phyloP scores from a whole-genome alignment of 2,329 filamentous ascomycete genomes.

The Xylariales sp. region DNA sequence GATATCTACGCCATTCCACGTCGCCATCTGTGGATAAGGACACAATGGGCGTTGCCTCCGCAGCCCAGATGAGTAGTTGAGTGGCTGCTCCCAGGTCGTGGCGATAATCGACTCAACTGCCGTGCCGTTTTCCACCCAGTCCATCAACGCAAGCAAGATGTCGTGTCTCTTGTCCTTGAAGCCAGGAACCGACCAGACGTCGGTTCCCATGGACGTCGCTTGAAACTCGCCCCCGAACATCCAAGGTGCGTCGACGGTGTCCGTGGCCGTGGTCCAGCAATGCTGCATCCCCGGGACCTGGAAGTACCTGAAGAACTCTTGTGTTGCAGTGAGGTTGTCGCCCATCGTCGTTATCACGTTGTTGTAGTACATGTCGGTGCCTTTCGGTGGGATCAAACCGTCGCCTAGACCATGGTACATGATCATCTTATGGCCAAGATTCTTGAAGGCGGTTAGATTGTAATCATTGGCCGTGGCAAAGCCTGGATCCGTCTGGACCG shows the following conservation, averaged over 20 bases:
- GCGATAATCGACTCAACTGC: slow-evolving; percentile 29
- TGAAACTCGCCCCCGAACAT: slow-evolving; percentile 31
- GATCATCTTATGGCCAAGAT: slow-evolving; percentile 37
- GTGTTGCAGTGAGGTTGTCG: slow-evolving; percentile 28
- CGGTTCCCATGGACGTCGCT: slow-evolving; percentile 21
- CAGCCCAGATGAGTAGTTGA: slow-evolving; percentile 29
- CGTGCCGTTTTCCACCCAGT: slow-evolving; percentile 32
- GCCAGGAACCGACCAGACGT: slow-evolving; percentile 29
- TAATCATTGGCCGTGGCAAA: slow-evolving; percentile 33
- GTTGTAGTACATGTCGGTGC: slow-evolving; percentile 30
- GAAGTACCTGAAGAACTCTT: slow-evolving; percentile 49
- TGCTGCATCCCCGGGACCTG: slow-evolving; percentile 50
- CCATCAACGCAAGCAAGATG: slow-evolving; percentile 31
- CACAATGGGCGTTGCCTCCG: slow-evolving; percentile 43
- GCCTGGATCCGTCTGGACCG: slow-evolving; percentile 31
- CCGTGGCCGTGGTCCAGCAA: slow-evolving; percentile 28
- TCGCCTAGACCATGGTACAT: slow-evolving; percentile 43
- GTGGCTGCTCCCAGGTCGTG: slow-evolving; percentile 26
- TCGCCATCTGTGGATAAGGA: slow-evolving; percentile 30
- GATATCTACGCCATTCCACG: slow-evolving; percentile 31
- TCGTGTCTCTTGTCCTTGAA: slow-evolving; percentile 32
- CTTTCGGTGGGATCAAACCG: slow-evolving; percentile 33
- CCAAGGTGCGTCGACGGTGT: slow-evolving; percentile 34
- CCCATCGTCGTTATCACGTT: slow-evolving; percentile 22
- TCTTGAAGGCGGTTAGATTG: slow-evolving; percentile 32